Evolutionary conservation across 176 grass and related monocot genomes (phyloP).

Genomic region (Ampelocalamus luodianensis): DNA sequence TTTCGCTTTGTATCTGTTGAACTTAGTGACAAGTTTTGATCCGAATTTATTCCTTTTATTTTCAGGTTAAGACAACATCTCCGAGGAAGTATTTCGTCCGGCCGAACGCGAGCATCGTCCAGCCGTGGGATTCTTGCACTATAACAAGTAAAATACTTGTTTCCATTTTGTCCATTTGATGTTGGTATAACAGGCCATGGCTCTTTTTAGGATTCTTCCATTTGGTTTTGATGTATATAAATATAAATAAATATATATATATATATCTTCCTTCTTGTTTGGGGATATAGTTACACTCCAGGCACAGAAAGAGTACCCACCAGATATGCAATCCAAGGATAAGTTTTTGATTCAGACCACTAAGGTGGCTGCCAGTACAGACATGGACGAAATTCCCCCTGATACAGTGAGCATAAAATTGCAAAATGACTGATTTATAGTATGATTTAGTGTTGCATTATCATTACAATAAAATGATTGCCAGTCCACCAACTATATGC

Average conservation of each 20-base stretch:
- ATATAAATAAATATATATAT: too few relatives aligned
- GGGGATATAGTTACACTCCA: constrained; percentile 76
- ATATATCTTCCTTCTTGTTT: constrained; percentile 26
- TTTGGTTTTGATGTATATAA: constrained; percentile 20
- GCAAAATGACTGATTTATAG: constrained; percentile 9
- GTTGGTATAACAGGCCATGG: not conserved
- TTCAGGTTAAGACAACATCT: constrained; percentile 95
- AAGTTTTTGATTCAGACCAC: constrained; percentile 98
- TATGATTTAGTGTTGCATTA: constrained; percentile 14
- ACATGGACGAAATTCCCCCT: constrained; percentile 85
- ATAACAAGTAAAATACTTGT: constrained; percentile 62
- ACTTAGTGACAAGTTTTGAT: constrained; percentile 37
- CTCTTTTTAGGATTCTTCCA: constrained; percentile 26
- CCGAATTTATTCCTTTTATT: constrained; percentile 24
- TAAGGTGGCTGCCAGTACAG: constrained; percentile 70
- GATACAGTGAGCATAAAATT: constrained; percentile 65
- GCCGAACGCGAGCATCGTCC: constrained; percentile 83
- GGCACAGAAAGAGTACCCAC: constrained; percentile 79
- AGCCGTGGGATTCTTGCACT: constrained; percentile 96
- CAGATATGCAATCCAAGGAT: constrained; percentile 94
- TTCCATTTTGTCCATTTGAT: constrained; percentile 29
- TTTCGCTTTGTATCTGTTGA: constrained; percentile 26
- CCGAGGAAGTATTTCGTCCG: constrained; percentile 98
- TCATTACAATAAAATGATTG: constrained; percentile 23
- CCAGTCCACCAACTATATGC: not conserved